Base-by-base conservation (phyloP, 2,329 filamentous ascomycete genomes). In the Xylariales sp. region DNA sequence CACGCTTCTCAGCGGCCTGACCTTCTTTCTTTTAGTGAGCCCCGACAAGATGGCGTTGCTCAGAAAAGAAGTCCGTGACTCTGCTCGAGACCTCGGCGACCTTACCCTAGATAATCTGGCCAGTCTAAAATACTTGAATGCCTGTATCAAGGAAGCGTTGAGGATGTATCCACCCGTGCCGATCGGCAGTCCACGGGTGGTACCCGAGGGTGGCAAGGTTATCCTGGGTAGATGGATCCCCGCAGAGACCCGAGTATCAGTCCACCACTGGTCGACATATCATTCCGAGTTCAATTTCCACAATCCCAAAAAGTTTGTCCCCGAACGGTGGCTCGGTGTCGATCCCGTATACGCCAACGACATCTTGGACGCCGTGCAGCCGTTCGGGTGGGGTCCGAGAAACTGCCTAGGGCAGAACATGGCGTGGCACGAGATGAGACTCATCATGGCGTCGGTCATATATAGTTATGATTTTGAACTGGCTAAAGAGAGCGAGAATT, bases 1-100 rank as follows among this genome's bases (percentile, higher is more conserved):
- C 10, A 69, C 63, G 11, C 62, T 62, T 57, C 4, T 39, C 17
- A 28, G 51, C 7, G 47, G 43, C 4, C 40, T 48, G 3, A 37
- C 56, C 14, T 60, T 51, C 37, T 54, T 56, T 33, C 46, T 60
- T 10, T 34, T 39, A 27, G 39, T 42, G 12, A 49, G 54, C 36
- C 52, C 55, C 3, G 28, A 40, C 7, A 50, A 44, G 13, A 41
- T 56, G 10, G 29, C 44, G 2, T 43, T 37, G 13, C 40, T 60
- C 8, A 41, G 44, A 11, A 25, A 44, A 1, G 56, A 59, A 40
- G 42, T 61, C 15, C 51, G 53, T 7, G 25, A 32, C 3, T 41
- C 33, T 3, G 60, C 60, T 29, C 30, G 18, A 3, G 43, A 29
- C 5, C 34, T 40, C 10, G 40, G 50, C 4, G 55, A 62, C 2